Conservation (phyloP, 225 moss, liverwort and hornwort species). For the Ulota crispa region DNA sequence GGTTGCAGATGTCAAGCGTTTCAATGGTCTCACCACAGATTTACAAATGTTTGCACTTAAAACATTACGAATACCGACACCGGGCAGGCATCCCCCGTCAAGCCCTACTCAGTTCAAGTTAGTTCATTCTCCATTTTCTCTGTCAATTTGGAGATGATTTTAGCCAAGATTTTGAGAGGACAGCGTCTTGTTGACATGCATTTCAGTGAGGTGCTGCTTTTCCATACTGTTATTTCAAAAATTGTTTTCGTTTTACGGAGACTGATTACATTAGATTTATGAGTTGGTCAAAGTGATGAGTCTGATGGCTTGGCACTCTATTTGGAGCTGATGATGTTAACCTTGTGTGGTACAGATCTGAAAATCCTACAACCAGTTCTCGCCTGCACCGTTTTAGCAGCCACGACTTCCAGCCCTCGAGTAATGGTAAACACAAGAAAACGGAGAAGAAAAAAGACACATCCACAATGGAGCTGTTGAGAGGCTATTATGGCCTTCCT, state of each 20-base stretch:
- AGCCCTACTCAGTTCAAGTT: constrained; percentile 37
- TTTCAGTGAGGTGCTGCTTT: not conserved
- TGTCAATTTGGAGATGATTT: not conserved
- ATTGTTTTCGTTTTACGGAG: not conserved
- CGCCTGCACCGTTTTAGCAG: constrained; percentile 20
- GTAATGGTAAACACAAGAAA: constrained; percentile 29
- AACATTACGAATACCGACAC: constrained; percentile 85
- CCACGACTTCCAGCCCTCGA: constrained; percentile 24
- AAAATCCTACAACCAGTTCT: constrained; percentile 23
- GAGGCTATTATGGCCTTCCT: constrained; percentile 79
- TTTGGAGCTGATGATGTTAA: constrained; percentile 11
- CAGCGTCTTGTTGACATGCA: not conserved
- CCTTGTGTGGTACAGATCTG: constrained; percentile 33
- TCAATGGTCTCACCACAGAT: constrained; percentile 87
- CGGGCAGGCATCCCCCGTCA: constrained; percentile 86
- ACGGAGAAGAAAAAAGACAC: constrained; percentile 58
- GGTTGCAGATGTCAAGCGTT: constrained; percentile 93
- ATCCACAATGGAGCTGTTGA: constrained; percentile 84
- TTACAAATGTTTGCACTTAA: constrained; percentile 95
- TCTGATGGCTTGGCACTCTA: constrained; percentile 15
- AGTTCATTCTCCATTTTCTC: constrained; percentile 15
- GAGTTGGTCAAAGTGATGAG: not conserved
- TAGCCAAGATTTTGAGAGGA: not conserved
- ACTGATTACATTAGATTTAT: not conserved
- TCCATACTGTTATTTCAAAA: not conserved